Conservation (phyloP, 2,329 filamentous ascomycete species). For the Ascocoryne sarcoides region DNA sequence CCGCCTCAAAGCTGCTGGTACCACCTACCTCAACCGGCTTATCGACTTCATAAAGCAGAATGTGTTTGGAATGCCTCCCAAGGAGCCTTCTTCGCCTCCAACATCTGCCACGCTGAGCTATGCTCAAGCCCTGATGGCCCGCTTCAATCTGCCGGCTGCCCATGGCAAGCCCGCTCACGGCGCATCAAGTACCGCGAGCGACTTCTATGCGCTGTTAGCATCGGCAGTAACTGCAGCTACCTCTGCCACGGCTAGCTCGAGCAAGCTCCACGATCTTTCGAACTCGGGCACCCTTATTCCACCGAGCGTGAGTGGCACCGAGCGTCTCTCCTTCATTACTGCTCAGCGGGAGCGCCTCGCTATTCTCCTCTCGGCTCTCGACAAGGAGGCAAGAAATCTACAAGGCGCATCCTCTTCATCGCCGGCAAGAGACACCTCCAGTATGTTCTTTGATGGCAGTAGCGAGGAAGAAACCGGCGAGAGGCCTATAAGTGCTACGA, state of each 20-base stretch:
- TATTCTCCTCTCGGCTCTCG: conserved; percentile 66
- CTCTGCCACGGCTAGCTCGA: conserved; percentile 16
- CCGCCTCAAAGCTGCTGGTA: conserved; percentile 64
- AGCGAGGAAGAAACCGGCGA: conserved; percentile 7
- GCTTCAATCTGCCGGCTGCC: conserved; percentile 75
- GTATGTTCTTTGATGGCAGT: conserved; percentile 24
- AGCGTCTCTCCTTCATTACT: conserved; percentile 64
- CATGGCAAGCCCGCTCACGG: conserved; percentile 38
- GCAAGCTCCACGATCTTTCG: conserved; percentile 36
- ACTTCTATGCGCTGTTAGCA: conserved; percentile 72
- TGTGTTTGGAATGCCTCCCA: conserved; percentile 67
- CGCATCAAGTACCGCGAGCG: conserved; percentile 40
- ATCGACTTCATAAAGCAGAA: conserved; percentile 67
- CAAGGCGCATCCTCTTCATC: conserved; percentile 27
- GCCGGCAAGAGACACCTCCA: conserved; percentile 13
- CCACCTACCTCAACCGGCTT: conserved; percentile 63
- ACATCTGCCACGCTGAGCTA: conserved; percentile 46
- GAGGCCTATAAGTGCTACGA: conserved; percentile 27
- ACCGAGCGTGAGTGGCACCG: conserved; percentile 55
- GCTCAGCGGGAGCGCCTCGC: conserved; percentile 72
- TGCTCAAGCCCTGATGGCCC: conserved; percentile 71
- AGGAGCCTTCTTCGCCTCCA: conserved; percentile 35
- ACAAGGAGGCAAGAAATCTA: conserved; percentile 64
- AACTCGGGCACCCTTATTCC: conserved; percentile 61
- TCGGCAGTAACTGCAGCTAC: conserved; percentile 54